phyloP scores from a whole-genome alignment of 2,329 filamentous ascomycete genomes.

The Sporothrix brunneoviolacea region DNA sequence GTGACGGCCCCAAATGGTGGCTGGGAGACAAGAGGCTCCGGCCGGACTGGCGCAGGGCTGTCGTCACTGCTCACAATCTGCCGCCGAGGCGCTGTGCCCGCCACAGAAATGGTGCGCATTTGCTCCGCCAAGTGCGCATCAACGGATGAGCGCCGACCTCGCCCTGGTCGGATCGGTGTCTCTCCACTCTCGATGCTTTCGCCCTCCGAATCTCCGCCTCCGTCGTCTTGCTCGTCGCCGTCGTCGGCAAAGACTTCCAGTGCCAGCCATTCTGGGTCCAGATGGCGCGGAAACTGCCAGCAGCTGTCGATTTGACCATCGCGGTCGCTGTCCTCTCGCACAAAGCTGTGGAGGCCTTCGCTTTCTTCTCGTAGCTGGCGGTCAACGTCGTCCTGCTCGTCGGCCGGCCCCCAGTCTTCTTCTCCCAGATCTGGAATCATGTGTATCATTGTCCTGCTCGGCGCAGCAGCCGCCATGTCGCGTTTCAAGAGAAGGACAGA shows the following conservation, averaged over 20 bases:
- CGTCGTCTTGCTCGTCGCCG: slow-evolving; percentile 20
- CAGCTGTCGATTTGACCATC: slow-evolving; percentile 14
- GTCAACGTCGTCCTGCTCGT: slow-evolving; percentile 40
- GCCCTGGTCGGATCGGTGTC: too few species aligned
- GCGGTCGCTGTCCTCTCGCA: too few species aligned
- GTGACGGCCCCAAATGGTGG: slow-evolving; percentile 47
- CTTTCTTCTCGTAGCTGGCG: slow-evolving; percentile 38
- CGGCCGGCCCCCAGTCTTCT: slow-evolving; percentile 19
- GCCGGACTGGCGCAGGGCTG: slow-evolving; percentile 1
- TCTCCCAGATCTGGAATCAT: slow-evolving; percentile 20
- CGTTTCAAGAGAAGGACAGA: slow-evolving; percentile 70
- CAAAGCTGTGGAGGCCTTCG: slow-evolving; percentile 10
- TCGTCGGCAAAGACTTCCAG: slow-evolving; percentile 75
- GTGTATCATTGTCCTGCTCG: slow-evolving; percentile 34
- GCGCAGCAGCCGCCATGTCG: slow-evolving; percentile 57
- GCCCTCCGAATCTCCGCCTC: slow-evolving; percentile 16
- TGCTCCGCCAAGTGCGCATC: slow-evolving; percentile 35
- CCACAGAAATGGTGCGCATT: slow-evolving; percentile 34
- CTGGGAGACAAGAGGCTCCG: slow-evolving; percentile 30
- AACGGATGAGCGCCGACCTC: slow-evolving; percentile 21
- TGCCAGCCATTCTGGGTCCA: slow-evolving; percentile 88
- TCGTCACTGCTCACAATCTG: neutral
- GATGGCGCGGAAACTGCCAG: slow-evolving; percentile 62
- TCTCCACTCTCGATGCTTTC: neutral
- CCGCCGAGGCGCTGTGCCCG: neutral